Evolutionary conservation across 2,329 filamentous ascomycete species (phyloP).

Genomic region (Pseudocercospora cruenta): DNA sequence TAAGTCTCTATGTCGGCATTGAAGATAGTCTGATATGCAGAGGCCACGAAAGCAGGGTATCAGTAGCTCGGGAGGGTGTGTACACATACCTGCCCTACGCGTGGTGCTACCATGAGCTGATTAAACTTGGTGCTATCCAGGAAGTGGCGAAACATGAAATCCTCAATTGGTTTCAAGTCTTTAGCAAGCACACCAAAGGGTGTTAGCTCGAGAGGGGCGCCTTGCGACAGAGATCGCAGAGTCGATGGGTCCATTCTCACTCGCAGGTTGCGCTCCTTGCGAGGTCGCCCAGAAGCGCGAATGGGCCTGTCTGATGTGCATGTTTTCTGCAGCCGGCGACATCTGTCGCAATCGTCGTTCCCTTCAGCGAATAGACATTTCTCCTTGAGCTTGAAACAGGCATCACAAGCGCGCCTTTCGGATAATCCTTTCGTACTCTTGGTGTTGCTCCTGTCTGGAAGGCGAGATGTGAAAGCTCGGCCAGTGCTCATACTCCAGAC

Average conservation of each 20-base stretch:
- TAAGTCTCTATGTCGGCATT: too few relatives aligned
- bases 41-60: neutral
- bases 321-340: slow-evolving; percentile 5
- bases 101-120: slow-evolving; percentile 6
- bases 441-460: neutral
- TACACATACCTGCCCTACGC: slow-evolving; percentile 8
- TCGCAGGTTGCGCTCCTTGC: slow-evolving; percentile 1
- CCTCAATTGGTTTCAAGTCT: neutral
- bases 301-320: slow-evolving; percentile 11
- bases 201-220: neutral
- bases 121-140: neutral
- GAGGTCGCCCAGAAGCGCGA: slow-evolving; percentile 8
- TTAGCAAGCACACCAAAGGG: neutral
- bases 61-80: neutral
- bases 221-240: neutral
- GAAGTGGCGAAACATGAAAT: slow-evolving; percentile 1
- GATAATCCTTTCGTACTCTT: neutral
- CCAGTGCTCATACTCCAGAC: neutral
- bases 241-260: neutral
- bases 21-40: too few relatives aligned
- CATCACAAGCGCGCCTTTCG: slow-evolving; percentile 13
- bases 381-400: slow-evolving; percentile 16
- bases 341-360: slow-evolving; percentile 7
- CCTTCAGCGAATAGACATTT: slow-evolving; percentile 5
- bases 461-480: neutral